Percentiles rank a stretch among this genome's conserved stretches.
phyloP scores from a whole-genome alignment of 768 basidiomycete species.

The Tricholoma terreum region DNA sequence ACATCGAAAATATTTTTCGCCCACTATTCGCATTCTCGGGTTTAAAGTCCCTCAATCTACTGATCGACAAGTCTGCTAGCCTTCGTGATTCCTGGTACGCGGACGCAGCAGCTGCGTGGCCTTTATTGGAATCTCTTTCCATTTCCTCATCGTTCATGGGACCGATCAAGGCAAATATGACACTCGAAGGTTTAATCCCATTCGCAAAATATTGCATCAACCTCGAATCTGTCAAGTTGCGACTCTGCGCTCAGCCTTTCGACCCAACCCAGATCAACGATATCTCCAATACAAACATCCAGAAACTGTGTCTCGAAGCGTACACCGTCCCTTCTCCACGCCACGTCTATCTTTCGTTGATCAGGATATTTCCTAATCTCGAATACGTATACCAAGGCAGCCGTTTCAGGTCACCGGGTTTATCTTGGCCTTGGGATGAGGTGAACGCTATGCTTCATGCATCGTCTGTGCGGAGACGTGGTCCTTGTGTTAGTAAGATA shows the following conservation, averaged over 20 bases:
- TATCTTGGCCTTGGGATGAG: background rate
- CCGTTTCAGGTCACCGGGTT: background rate
- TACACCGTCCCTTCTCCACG: background rate
- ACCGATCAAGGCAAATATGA: background rate
- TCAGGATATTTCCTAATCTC: conserved; percentile 1
- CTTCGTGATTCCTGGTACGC: background rate
- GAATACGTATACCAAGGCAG: background rate
- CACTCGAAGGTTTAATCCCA: conserved; percentile 4
- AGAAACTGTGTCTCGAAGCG: background rate
- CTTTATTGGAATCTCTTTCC: background rate
- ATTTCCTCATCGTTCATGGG: background rate
- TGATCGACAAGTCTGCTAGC: background rate
- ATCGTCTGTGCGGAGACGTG: background rate
- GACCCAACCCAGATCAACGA: background rate
- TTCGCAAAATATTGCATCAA: conserved; percentile 1
- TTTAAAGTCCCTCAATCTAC: background rate
- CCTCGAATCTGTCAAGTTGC: background rate
- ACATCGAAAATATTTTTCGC: background rate
- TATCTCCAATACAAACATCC: background rate
- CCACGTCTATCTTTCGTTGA: background rate
- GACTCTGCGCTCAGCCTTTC: background rate
- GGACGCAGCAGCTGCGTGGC: conserved; percentile 5
- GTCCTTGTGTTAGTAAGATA: background rate
- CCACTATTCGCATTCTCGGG: background rate
- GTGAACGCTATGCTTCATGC: background rate